These are phyloP conservation scores for Dryas integrifolia DNA, from an alignment of 331 rosid species.

Conservation along the genomic window DNA sequence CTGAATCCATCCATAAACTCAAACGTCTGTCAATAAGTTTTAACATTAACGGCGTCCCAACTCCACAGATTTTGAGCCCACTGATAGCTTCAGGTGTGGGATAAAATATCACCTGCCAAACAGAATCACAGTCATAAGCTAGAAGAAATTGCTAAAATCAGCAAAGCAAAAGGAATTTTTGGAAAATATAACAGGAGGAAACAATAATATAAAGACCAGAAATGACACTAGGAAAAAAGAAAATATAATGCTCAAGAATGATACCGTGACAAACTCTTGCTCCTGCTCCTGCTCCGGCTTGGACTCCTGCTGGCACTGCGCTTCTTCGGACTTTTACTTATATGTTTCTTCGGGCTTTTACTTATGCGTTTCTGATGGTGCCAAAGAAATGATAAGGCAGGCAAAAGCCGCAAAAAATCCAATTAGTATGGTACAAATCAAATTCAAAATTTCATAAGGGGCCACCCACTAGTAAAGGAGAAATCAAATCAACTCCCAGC, in stretches of 20 bases:
- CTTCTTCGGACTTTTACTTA: conserved; percentile 59
- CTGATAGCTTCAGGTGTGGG: neutral
- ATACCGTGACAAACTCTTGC: conserved; percentile 89
- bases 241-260: neutral
- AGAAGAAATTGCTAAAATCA: neutral
- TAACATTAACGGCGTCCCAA: neutral
- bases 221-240: neutral
- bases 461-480: neutral
- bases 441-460: neutral
- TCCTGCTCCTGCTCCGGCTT: conserved; percentile 56
- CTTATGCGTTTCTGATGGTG: conserved; percentile 51
- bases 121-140: neutral
- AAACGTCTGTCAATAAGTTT: neutral
- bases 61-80: neutral
- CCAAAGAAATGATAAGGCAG: conserved; percentile 15
- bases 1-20: conserved; percentile 3
- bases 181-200: neutral
- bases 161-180: neutral
- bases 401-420: neutral
- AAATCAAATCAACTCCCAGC: neutral
- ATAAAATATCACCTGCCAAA: conserved; percentile 10
- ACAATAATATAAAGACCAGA: neutral
- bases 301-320: conserved; percentile 79
- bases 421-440: neutral
- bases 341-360: conserved; percentile 65